Evolutionary conservation across 164 flowering plant genomes (phyloP), one percentile per base, ranked within the genome.

Genomic region (Liriodendron chinense): DNA sequence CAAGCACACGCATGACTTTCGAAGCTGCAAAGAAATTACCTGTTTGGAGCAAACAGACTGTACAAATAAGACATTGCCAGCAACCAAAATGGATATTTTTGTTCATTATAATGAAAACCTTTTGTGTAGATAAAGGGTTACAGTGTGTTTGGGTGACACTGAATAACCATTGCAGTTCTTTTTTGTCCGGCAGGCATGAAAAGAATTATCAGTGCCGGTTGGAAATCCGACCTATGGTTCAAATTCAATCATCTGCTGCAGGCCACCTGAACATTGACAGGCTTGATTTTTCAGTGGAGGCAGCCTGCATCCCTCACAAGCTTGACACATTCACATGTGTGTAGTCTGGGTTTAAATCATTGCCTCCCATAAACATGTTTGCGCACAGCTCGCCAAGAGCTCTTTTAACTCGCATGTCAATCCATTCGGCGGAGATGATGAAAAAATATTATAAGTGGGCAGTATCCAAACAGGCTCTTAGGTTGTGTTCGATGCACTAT

Each of bases 21-120:
- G 84, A 85, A 78, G 94, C 96, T 34, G 80, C 79, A 28, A 57
- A 47, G 74, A 84, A 82, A 72, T 79, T 75, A 78, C 97, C 97
- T 94, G 87, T 80, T 84, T 49, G 56, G 59, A 34, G 43, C 43
- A 34, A 34, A 34, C 43, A 34, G 43, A 7, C 43, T 71, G 20
- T 47, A 77, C 43, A 3, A 1, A 75, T n/a, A 67, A 65, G 24
- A 34, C 1, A 24, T 22, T 24, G 26, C 21, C 24, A 26, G 20
- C 16, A 68, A 18, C 9, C 21, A 75, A 6, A 24, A 34, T 34
- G 43, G 7, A 34, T 34, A 34, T 34, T 34, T 34, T 34, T 34
- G 0, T 0, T 34, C 43, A 34, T 7, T 3, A 34, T 34, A 34
- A 34, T 7, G 5, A 34, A 34, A 34, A 34, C 43, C 43, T 34